Conservation (phyloP, 2,329 filamentous ascomycete species). For the Pseudogymnoascus sp. region DNA sequence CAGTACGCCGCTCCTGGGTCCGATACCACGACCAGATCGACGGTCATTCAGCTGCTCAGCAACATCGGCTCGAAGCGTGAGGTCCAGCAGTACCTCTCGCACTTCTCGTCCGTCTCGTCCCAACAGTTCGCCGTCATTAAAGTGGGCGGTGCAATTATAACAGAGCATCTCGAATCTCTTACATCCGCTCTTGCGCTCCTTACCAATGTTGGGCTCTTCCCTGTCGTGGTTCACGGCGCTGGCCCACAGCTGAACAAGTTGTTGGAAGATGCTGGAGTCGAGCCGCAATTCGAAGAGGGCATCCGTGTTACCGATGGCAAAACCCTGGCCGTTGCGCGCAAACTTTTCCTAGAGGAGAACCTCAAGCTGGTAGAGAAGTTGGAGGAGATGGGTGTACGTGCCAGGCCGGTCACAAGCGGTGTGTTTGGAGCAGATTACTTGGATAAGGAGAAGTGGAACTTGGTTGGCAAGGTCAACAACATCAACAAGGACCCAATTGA, state of each 20-base stretch:
- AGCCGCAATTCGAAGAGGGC: conserved; percentile 93
- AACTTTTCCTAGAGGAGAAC: conserved; percentile 93
- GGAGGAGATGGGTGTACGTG: conserved; percentile 81
- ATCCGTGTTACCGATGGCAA: conserved; percentile 94
- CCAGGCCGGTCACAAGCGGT: conserved; percentile 79
- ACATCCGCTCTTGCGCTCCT: conserved; percentile 85
- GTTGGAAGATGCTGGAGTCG: conserved; percentile 81
- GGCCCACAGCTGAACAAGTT: conserved; percentile 92
- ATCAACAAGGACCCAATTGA: conserved; percentile 89
- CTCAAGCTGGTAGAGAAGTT: conserved; percentile 83
- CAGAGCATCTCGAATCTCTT: conserved; percentile 85
- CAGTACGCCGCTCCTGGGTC: conserved; percentile 26
- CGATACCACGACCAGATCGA: conserved; percentile 53
- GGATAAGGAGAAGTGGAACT: conserved; percentile 91
- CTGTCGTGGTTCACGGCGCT: conserved; percentile 90
- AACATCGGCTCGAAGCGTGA: conserved; percentile 95
- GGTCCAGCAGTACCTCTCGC: conserved; percentile 93
- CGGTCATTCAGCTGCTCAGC: conserved; percentile 83
- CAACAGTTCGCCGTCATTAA: conserved; percentile 99
- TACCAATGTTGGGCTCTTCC: conserved; percentile 89
- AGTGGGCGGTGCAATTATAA: conserved; percentile 92
- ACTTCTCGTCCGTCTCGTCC: conserved; percentile 93
- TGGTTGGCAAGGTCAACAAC: conserved; percentile 89
- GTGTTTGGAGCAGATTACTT: conserved; percentile 92
- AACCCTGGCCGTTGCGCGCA: conserved; percentile 82